Conservation (phyloP, 257 asterid genomes). For the Lycium ferocissimum region DNA sequence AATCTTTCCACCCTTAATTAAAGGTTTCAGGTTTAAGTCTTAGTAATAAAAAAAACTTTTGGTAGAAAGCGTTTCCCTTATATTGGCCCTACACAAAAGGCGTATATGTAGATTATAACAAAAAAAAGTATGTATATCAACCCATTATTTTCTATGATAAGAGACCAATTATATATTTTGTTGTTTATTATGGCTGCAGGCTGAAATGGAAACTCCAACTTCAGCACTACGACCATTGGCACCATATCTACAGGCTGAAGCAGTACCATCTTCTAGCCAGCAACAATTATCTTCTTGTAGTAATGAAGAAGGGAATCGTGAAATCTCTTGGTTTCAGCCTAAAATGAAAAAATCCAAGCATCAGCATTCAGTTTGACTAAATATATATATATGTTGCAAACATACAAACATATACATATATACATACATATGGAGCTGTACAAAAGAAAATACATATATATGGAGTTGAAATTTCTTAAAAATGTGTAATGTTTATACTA, state of each 20-base stretch:
- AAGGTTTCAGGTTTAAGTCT: too few species aligned
- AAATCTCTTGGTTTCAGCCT: constrained; percentile 21
- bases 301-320: background rate
- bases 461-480: background rate
- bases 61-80: background rate
- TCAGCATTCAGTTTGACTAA: background rate
- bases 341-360: constrained; percentile 12
- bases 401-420: background rate
- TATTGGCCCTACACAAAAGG: background rate
- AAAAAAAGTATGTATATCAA: background rate
- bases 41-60: background rate
- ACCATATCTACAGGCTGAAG: constrained; percentile 19
- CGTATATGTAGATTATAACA: background rate
- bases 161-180: background rate
- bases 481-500: background rate
- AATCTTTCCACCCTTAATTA: too few species aligned
- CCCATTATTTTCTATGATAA: background rate
- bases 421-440: background rate
- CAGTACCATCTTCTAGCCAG: background rate
- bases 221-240: constrained; percentile 19
- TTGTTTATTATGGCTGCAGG: background rate
- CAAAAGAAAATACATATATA: background rate
- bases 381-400: background rate
- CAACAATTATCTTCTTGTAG: background rate
- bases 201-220: constrained; percentile 27